Percentiles rank a stretch among this genome's conserved stretches.
phyloP scores from a whole-genome alignment of 2,329 filamentous ascomycete species.

The Metarhizium robertsii region DNA sequence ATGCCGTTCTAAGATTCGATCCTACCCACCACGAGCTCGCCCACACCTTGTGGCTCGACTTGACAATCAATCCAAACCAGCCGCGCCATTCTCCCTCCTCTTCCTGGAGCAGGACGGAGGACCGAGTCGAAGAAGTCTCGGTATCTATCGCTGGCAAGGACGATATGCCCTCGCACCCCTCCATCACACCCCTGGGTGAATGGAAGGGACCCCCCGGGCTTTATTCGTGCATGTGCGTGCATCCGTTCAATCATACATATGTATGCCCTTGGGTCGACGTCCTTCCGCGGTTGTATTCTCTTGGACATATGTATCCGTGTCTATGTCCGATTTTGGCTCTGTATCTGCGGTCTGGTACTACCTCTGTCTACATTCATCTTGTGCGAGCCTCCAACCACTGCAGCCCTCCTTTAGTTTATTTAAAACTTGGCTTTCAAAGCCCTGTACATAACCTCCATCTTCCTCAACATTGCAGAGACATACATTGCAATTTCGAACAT shows the following conservation, averaged over 20 bases:
- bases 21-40: conserved; percentile 7
- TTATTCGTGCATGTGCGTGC: conserved; percentile 4
- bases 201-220: not conserved
- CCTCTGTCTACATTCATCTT: not conserved
- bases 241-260: conserved; percentile 4
- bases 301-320: conserved; percentile 4
- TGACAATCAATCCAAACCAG: conserved; percentile 2
- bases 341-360: conserved; percentile 2
- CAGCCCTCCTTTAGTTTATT: not conserved
- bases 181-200: conserved; percentile 4
- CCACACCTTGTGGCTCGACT: conserved; percentile 4
- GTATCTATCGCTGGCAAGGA: not conserved
- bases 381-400: not conserved
- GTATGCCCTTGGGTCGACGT: conserved; percentile 3
- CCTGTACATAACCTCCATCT: not conserved
- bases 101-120: not conserved
- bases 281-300: conserved; percentile 1
- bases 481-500: not conserved
- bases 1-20: conserved; percentile 10
- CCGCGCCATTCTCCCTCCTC: conserved; percentile 2
- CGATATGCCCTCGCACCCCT: conserved; percentile 1
- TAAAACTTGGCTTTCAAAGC: not conserved
- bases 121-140: not conserved
- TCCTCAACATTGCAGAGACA: not conserved
- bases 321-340: conserved; percentile 1